phyloP scores from a whole-genome alignment of 2,329 filamentous ascomycete genomes.

The Rhynchosporium graminicola region DNA sequence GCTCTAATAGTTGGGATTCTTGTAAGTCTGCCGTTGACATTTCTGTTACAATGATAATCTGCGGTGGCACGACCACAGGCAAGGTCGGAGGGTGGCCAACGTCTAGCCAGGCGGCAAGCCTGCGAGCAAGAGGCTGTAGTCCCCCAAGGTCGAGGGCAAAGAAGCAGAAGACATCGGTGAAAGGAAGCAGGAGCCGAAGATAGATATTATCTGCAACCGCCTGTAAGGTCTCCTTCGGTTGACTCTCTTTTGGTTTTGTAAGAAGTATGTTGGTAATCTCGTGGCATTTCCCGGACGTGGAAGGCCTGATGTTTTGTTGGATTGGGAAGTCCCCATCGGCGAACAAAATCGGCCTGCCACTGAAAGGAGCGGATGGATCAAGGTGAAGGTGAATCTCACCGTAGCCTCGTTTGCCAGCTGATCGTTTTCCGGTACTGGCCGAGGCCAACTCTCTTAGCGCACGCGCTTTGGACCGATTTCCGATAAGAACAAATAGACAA shows the following conservation, averaged over 20 bases:
- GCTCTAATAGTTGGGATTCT: background rate
- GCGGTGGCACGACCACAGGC: background rate
- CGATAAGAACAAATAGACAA: slow-evolving; percentile 4
- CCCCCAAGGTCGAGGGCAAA: slow-evolving; percentile 1
- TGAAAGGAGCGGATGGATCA: background rate
- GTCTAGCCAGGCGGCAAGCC: background rate
- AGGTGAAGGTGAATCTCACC: background rate
- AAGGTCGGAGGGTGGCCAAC: background rate
- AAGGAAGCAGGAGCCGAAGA: slow-evolving; percentile 1
- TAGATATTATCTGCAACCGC: background rate
- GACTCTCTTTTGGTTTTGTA: background rate
- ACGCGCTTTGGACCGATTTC: slow-evolving; percentile 7
- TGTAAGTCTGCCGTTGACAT: background rate
- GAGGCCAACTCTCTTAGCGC: slow-evolving; percentile 9
- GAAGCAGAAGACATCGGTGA: background rate
- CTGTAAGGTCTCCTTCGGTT: background rate
- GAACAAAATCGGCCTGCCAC: background rate
- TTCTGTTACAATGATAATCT: slow-evolving; percentile 1
- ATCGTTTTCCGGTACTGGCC: background rate
- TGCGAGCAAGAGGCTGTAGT: background rate
- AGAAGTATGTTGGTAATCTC: background rate
- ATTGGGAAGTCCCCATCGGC: background rate
- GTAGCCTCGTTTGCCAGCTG: background rate
- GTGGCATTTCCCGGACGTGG: background rate
- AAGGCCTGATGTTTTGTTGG: background rate